Evolutionary conservation across 2,329 filamentous ascomycete genomes (phyloP), one percentile per base, ranked within the genome.

Genomic region (Knoxdaviesia capensis): DNA sequence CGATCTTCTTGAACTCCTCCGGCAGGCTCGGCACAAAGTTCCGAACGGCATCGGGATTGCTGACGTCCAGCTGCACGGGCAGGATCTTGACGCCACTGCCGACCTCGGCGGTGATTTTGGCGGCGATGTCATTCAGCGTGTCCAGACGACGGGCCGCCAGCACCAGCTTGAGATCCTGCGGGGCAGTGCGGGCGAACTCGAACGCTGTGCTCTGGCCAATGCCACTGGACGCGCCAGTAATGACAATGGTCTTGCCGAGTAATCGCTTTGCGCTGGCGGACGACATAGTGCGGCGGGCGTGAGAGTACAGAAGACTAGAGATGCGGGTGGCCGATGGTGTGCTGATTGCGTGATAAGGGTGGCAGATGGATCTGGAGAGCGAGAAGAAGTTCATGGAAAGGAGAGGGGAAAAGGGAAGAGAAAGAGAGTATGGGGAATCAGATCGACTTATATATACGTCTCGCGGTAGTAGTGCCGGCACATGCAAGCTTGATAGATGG

Each of bases 181-280:
- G 85, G 28, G 80, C 72, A 2, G 87, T 88, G 44, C 84, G 76
- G 30, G 90, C 90, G 55, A 96, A 98, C 59, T 96, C 90, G 49
- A 90, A 65, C n/a, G 88, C 90, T 11, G 73, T 80, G 51, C 71
- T 74, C 43, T 71, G 74, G 29, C 90, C 90, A 59, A 98, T 96
- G 47, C 90, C 90, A 20, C 85, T 92, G 4, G 81, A 90, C 32
- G 90, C 90, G 44, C 90, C 90, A 5, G 90, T 96, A 48, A 98
- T 73, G 44, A 96, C 61, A 45, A 96, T 68, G 5, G 86, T 96
- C 66, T 96, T 96, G 71, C 86, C 86, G 53, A 80, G 71, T 46
- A 98, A 82, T 64, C 88, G 86, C 59, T 85, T 80, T 48, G 70
- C 70, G 62, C 81, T 76, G 54, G 80, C 75, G 35, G 83, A 72